These are phyloP conservation scores for Ceratocystis smalleyi DNA, from an alignment of 2,329 filamentous ascomycete species.

Conservation along the genomic window DNA sequence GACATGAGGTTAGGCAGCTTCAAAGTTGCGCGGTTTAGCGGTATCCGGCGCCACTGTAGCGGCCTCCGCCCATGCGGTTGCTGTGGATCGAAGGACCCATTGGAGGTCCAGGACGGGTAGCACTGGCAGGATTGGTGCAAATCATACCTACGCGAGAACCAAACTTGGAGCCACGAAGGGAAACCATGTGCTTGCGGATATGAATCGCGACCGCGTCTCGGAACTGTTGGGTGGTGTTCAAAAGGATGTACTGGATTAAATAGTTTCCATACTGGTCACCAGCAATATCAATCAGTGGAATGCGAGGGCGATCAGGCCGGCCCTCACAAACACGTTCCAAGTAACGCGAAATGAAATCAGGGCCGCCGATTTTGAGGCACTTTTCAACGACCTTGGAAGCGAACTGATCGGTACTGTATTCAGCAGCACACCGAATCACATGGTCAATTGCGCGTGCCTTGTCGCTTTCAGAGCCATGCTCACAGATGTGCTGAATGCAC, in stretches of 20 bases:
- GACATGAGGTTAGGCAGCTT: not conserved
- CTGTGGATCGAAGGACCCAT: constrained; percentile 45
- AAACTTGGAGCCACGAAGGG: constrained; percentile 93
- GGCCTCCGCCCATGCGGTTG: constrained; percentile 39
- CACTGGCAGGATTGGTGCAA: constrained; percentile 83
- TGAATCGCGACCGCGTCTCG: constrained; percentile 85
- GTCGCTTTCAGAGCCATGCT: constrained; percentile 82
- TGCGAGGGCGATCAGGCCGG: constrained; percentile 76
- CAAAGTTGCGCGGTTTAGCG: constrained; percentile 29
- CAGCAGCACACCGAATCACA: constrained; percentile 79
- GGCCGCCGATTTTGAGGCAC: constrained; percentile 87
- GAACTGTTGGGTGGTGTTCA: constrained; percentile 72
- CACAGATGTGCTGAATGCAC: constrained; percentile 99
- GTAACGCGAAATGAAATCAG: constrained; percentile 82
- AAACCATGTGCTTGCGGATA: constrained; percentile 98
- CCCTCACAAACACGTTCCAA: constrained; percentile 88
- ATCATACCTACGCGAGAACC: constrained; percentile 97
- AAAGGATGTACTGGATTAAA: constrained; percentile 90
- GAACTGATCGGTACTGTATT: constrained; percentile 98
- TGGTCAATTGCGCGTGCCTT: constrained; percentile 89
- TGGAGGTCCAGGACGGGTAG: constrained; percentile 76
- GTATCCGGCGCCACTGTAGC: constrained; percentile 40
- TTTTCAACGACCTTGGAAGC: constrained; percentile 99
- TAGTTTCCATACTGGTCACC: constrained; percentile 99
- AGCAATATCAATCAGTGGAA: constrained; percentile 93